Base-by-base conservation (phyloP, 352 stramenopile species). In the Pythium periplocum region DNA sequence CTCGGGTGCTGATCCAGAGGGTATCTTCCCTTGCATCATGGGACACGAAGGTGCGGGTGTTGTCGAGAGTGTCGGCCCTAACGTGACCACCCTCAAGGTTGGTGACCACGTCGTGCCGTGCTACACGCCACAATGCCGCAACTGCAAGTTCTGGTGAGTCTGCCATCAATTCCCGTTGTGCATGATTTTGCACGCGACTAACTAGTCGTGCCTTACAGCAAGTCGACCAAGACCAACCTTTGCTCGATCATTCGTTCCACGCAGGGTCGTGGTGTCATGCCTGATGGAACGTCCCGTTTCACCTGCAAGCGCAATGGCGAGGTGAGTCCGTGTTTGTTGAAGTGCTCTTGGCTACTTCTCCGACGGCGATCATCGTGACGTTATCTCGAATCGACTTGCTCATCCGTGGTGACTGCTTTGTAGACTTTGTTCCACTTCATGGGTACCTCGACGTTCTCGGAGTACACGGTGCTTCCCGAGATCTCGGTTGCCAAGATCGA, bases 71-170 rank as follows among this genome's bases (percentile, higher is more conserved):
- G 80, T 93, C 5, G 84, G 83, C 2, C 69, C 72, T 7, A 72
- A 88, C 42, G 84, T 94, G 42, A 94, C 80, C 6, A 78, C 69
- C 31, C 42, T 94, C 51, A 83, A 94, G 68, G 82, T 90, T 42
- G 84, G 84, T 47, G 84, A 94, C 68, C 79, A 98, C 62, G 93
- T 98, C 37, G 95, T 99, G 65, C 96, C 96, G 38, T 98, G 92
- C 78, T 99, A 98, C 73, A 97, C 87, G 51, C 87, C 88, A 49
- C 79, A 96, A 63, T 96, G 85, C 76, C 80, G 80, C 66, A 90
- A 90, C 46, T 93, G 83, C 75, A 93, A 93, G 65, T 93, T 93
- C 61, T 93, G 83, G 71, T 83, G 47, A 46, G 69, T 69, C 17
- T 26, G 17, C 17, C 17, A 26, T 26, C 17, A 26, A 26, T 26